These are phyloP conservation scores for Tolypocladium inflatum DNA, from an alignment of 2,329 filamentous ascomycete species.

Conservation along the genomic window DNA sequence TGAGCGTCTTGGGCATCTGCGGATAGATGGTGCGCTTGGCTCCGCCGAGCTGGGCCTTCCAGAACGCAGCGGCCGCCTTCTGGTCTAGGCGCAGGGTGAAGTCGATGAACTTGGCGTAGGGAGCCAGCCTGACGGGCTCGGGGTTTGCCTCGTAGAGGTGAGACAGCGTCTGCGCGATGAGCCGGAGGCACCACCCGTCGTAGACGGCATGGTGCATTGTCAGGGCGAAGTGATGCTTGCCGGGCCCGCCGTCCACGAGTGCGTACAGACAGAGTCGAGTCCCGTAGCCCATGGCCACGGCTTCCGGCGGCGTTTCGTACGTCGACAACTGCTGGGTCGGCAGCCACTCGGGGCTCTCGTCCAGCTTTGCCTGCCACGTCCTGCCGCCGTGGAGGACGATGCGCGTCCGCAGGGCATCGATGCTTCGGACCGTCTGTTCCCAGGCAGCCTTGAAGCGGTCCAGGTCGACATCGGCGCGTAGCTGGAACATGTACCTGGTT, in stretches of 20 bases:
- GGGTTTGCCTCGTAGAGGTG: too few relatives aligned
- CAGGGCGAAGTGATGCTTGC: not conserved
- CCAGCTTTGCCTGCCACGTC: too few relatives aligned
- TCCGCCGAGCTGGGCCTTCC: too few relatives aligned
- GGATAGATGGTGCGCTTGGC: not conserved
- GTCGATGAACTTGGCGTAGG: too few relatives aligned
- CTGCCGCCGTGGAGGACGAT: conserved; percentile 1
- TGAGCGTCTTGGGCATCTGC: not conserved
- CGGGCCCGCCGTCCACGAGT: not conserved
- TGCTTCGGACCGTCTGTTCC: conserved; percentile 5
- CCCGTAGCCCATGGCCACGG: not conserved
- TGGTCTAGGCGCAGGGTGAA: too few relatives aligned
- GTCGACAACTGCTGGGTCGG: too few relatives aligned
- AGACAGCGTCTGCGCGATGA: not conserved
- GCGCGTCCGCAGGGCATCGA: conserved; percentile 4
- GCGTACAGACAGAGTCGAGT: not conserved
- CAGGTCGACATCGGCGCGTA: conserved; percentile 10
- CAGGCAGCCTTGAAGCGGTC: conserved; percentile 17
- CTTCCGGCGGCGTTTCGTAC: not conserved
- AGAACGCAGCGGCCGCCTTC: too few relatives aligned
- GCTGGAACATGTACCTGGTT: conserved; percentile 15
- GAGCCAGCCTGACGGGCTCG: not conserved
- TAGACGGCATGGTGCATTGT: not conserved
- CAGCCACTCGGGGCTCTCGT: not conserved
- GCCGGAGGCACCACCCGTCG: not conserved